Percentiles rank a stretch among this genome's conserved stretches.
Conservation (phyloP, 2,329 filamentous ascomycete species). For the Colletotrichum kahawae region DNA sequence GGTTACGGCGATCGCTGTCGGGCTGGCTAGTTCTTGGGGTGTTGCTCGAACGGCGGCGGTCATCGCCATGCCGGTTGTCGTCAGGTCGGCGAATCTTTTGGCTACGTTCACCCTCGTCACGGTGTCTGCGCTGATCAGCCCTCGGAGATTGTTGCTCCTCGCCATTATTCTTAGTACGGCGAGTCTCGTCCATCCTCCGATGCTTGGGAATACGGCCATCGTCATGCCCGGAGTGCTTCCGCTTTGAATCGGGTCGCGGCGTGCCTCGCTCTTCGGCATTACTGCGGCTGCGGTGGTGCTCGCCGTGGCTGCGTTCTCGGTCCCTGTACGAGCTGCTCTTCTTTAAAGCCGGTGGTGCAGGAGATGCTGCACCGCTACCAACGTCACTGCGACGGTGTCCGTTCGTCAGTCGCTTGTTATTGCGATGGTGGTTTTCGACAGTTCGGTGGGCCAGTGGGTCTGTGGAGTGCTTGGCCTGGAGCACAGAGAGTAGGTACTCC, state of each 20-base stretch:
- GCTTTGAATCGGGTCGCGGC: conserved; percentile 61
- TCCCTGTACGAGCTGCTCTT: conserved; percentile 52
- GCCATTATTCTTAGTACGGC: conserved; percentile 40
- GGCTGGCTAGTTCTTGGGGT: conserved; percentile 13
- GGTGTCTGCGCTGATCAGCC: conserved; percentile 32
- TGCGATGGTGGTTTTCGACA: conserved; percentile 92
- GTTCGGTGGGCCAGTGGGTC: conserved; percentile 78
- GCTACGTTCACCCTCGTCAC: conserved; percentile 28
- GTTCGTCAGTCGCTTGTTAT: conserved; percentile 79
- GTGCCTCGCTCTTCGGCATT: conserved; percentile 56
- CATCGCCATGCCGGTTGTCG: conserved; percentile 33
- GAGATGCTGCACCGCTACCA: conserved; percentile 72
- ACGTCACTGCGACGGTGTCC: conserved; percentile 65
- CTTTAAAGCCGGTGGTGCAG: conserved; percentile 62
- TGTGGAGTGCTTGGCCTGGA: conserved; percentile 83
- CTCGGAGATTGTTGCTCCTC: conserved; percentile 40
- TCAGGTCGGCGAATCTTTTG: conserved; percentile 42
- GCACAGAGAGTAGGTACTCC: conserved; percentile 93
- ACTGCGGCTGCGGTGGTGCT: conserved; percentile 56
- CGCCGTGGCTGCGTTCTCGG: conserved; percentile 48
- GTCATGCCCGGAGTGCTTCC: conserved; percentile 62
- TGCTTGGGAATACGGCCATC: conserved; percentile 48
- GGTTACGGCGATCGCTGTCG: conserved; percentile 41
- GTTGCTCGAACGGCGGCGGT: conserved; percentile 31
- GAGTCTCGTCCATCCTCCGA: conserved; percentile 44